Percentiles rank a stretch among this genome's conserved stretches.
Conservation (phyloP, 2,329 filamentous ascomycete species). For the Diaporthe capsici region DNA sequence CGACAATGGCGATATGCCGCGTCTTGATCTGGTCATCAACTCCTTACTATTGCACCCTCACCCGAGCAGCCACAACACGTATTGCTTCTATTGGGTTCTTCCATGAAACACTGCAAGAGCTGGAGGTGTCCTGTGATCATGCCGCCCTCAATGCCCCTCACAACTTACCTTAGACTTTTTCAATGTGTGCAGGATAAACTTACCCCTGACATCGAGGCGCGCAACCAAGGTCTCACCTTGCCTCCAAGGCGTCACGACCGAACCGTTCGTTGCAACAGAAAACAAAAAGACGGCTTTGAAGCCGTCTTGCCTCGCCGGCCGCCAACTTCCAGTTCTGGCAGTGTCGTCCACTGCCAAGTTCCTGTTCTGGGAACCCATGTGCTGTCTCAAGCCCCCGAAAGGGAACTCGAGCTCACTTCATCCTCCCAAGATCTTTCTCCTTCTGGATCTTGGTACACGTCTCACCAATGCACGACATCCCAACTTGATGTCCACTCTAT, state of each 20-base stretch:
- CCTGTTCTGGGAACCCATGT: slow-evolving; percentile 23
- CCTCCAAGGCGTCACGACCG: neutral
- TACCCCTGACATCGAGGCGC: neutral
- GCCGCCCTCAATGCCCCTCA: slow-evolving; percentile 5
- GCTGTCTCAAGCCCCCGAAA: neutral
- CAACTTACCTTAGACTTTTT: no score
- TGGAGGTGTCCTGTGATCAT: slow-evolving; percentile 4
- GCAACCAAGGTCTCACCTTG: slow-evolving; percentile 7
- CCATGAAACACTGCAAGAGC: slow-evolving; percentile 14
- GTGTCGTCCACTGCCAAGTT: slow-evolving; percentile 3
- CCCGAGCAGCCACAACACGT: neutral
- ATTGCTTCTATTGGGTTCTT: neutral
- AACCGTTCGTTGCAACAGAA: slow-evolving; percentile 11
- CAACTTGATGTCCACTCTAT: slow-evolving; percentile 6
- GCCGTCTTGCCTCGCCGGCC: neutral
- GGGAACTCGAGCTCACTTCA: neutral
- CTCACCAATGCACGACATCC: slow-evolving; percentile 26
- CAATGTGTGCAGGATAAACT: no score
- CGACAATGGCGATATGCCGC: slow-evolving; percentile 9
- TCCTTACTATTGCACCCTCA: neutral
- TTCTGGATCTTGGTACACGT: slow-evolving; percentile 16
- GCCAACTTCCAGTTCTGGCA: slow-evolving; percentile 7
- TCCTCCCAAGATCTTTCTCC: slow-evolving; percentile 10
- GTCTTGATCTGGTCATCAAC: slow-evolving; percentile 10
- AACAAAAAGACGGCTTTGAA: neutral